Conservation (phyloP, 345 rosid genomes). For the Corchorus capsularis region DNA sequence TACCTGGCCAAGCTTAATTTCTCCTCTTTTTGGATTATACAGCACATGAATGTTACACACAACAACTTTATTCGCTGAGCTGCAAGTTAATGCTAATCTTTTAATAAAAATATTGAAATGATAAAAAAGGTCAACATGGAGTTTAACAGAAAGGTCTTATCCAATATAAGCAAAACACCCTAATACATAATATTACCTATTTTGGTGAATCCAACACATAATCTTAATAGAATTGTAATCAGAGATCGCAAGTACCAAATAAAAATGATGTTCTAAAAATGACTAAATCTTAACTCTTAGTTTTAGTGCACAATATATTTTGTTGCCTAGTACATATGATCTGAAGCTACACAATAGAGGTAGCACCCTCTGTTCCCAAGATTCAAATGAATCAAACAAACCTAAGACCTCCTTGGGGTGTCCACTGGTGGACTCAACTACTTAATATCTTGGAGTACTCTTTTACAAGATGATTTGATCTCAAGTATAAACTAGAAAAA, state of each 20-base stretch:
- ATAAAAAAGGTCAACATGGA: neutral
- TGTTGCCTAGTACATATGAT: neutral
- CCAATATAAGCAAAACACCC: neutral
- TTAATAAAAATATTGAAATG: neutral
- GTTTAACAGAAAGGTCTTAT: constrained; percentile 8
- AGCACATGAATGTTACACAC: constrained; percentile 92
- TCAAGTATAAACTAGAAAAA: neutral
- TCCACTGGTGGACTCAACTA: neutral
- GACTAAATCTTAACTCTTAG: neutral
- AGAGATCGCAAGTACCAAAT: neutral
- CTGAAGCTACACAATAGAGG: neutral
- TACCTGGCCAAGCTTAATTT: constrained; percentile 97
- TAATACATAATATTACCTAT: neutral
- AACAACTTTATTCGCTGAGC: constrained; percentile 58
- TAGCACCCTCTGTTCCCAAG: neutral
- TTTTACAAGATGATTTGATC: constrained; percentile 11
- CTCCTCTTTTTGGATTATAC: constrained; percentile 96
- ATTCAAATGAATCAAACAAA: neutral
- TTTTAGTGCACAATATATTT: neutral
- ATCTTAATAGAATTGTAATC: neutral
- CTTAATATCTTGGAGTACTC: neutral
- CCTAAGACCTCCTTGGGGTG: neutral
- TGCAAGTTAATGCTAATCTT: constrained; percentile 35
- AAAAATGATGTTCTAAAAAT: neutral
- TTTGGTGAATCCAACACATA: too few species aligned